Evolutionary conservation across 2,329 filamentous ascomycete genomes (phyloP).

Genomic region (Talaromyces sp.): DNA sequence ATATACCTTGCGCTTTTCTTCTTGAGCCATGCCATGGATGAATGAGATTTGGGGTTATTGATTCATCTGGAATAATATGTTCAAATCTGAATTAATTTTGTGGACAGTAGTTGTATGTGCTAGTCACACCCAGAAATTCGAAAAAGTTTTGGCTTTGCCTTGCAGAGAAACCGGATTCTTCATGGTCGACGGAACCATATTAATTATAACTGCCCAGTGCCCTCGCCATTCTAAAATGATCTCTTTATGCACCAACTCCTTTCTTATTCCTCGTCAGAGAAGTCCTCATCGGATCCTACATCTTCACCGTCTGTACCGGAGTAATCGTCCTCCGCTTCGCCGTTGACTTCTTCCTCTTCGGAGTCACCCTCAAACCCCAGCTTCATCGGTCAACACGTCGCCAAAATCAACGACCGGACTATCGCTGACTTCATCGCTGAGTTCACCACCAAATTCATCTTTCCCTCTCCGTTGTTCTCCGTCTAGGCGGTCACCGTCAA

Average conservation of each 20-base stretch:
- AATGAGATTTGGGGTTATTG: slow-evolving; percentile 12
- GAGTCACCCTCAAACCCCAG: not conserved
- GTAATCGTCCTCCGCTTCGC: not conserved
- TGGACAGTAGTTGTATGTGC: slow-evolving; percentile 1
- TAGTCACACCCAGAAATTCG: not conserved
- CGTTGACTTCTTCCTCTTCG: not conserved
- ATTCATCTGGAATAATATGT: not conserved
- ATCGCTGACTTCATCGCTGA: not conserved
- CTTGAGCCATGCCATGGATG: slow-evolving; percentile 15
- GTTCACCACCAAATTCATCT: not conserved
- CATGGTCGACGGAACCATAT: not conserved
- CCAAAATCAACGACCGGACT: no score
- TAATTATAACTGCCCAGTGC: not conserved
- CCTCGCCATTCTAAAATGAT: not conserved
- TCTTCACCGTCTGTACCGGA: not conserved
- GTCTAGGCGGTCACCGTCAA: no score
- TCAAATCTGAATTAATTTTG: not conserved
- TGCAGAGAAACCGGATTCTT: not conserved
- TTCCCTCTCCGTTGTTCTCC: not conserved
- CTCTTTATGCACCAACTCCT: not conserved
- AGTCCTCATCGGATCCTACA: not conserved
- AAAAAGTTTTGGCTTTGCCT: not conserved
- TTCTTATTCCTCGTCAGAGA: not conserved
- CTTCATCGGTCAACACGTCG: not conserved
- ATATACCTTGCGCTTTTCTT: slow-evolving; percentile 4